Evolutionary conservation across 2,329 filamentous ascomycete species (phyloP).

Genomic region (Metarhizium robertsii): DNA sequence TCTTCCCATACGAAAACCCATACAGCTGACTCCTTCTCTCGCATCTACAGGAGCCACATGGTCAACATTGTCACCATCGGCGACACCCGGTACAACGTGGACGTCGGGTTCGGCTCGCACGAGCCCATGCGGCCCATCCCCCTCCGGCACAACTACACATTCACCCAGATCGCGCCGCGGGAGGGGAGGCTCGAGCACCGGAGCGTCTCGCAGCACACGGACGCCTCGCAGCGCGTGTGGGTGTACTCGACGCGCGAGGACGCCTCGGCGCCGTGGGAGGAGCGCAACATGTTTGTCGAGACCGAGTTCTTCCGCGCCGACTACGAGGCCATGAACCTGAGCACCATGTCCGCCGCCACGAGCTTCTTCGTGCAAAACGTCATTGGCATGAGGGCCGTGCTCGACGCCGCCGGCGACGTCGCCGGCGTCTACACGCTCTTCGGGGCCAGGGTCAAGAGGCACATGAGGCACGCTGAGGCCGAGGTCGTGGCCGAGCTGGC

Average conservation of each 20-base stretch:
- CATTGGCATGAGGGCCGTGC: conserved; percentile 22
- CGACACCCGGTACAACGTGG: neutral
- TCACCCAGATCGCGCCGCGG: conserved; percentile 30
- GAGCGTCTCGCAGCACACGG: conserved; percentile 20
- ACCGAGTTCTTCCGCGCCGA: conserved; percentile 37
- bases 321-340: conserved; percentile 37
- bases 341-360: conserved; percentile 21
- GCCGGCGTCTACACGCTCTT: conserved; percentile 34
- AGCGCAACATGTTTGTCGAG: conserved; percentile 42
- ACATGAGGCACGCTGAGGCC: conserved; percentile 21
- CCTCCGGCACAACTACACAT: neutral
- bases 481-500: conserved; percentile 31
- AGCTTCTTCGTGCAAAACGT: conserved; percentile 30
- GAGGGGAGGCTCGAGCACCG: conserved; percentile 34
- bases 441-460: conserved; percentile 34
- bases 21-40: too few relatives aligned
- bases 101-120: conserved; percentile 31
- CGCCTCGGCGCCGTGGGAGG: conserved; percentile 28
- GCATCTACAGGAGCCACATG: conserved; percentile 42
- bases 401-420: conserved; percentile 11
- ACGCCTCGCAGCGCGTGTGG: conserved; percentile 27
- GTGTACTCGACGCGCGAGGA: conserved; percentile 24
- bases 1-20: too few relatives aligned
- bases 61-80: conserved; percentile 48
- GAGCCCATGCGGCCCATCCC: conserved; percentile 10